These are phyloP conservation scores for Calonectria crousiana DNA, from an alignment of 2,329 filamentous ascomycete species.

Conservation along the genomic window DNA sequence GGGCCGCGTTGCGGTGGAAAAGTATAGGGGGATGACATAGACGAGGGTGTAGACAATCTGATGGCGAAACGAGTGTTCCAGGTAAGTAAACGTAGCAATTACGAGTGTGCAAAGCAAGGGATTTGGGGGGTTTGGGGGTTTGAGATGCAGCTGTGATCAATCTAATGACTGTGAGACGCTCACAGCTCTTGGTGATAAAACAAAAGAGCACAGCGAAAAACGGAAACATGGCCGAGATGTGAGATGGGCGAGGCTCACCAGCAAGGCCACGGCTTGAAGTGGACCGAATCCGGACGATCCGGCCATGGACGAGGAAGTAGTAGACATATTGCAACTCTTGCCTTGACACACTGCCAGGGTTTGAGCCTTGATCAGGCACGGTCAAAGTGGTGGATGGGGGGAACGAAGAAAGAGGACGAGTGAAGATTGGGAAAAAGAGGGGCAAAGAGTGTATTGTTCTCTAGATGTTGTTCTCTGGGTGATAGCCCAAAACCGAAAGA, in stretches of 20 bases:
- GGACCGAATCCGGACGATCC: slow-evolving; percentile 35
- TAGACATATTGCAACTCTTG: slow-evolving; percentile 7
- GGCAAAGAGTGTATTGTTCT: neutral
- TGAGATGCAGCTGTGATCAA: neutral
- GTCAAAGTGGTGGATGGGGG: neutral
- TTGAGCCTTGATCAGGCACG: neutral
- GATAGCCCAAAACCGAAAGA: neutral
- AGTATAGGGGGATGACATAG: slow-evolving; percentile 93
- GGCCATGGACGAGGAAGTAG: slow-evolving; percentile 18
- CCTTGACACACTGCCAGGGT: neutral
- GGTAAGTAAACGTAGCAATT: slow-evolving; percentile 14
- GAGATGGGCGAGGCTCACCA: slow-evolving; percentile 35
- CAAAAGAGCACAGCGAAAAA: neutral
- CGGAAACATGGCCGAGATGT: neutral
- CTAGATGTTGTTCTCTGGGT: neutral
- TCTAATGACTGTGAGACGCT: neutral
- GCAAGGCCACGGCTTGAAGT: slow-evolving; percentile 38
- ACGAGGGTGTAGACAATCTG: slow-evolving; percentile 83
- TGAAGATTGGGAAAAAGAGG: slow-evolving; percentile 9
- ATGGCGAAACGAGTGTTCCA: neutral
- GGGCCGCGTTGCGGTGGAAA: slow-evolving; percentile 82
- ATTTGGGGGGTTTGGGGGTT: neutral
- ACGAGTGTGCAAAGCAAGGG: neutral
- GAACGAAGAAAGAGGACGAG: neutral
- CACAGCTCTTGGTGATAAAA: neutral